Evolutionary conservation across 2,329 filamentous ascomycete species (phyloP).

Genomic region (Fusarium sp.): DNA sequence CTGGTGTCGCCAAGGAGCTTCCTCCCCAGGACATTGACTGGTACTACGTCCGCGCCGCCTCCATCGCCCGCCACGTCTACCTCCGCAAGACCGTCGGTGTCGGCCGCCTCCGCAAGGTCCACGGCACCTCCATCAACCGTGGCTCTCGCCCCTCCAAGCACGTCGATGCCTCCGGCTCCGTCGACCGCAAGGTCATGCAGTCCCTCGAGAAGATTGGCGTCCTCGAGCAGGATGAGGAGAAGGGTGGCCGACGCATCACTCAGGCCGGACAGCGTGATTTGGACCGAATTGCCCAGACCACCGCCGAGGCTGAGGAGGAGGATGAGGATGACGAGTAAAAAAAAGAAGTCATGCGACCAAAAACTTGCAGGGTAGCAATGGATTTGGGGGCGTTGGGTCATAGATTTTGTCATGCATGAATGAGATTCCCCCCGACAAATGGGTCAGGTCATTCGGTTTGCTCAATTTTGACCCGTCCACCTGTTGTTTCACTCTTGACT

Average conservation of each 20-base stretch:
- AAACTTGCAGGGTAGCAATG: constrained; percentile 38
- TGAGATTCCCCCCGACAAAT: constrained; percentile 50
- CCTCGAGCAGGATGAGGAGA: constrained; percentile 96
- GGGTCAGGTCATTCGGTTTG: constrained; percentile 52
- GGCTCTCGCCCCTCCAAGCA: constrained; percentile 90
- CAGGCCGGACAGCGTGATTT: constrained; percentile 98
- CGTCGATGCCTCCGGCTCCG: constrained; percentile 91
- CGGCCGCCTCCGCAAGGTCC: constrained; percentile 93
- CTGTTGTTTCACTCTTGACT: constrained; percentile 31
- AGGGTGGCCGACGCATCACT: constrained; percentile 98
- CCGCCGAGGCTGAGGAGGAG: constrained; percentile 74
- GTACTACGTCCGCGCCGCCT: constrained; percentile 90
- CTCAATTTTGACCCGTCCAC: constrained; percentile 47
- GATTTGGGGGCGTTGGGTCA: constrained; percentile 55
- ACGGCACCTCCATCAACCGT: constrained; percentile 97
- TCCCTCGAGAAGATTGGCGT: constrained; percentile 99
- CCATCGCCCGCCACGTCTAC: constrained; percentile 98
- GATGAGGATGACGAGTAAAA: constrained; percentile 72
- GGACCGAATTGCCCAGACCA: constrained; percentile 91
- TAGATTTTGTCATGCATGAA: constrained; percentile 53
- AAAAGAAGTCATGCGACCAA: constrained; percentile 38
- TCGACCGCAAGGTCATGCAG: constrained; percentile 98
- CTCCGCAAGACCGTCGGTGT: constrained; percentile 99
- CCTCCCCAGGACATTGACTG: constrained; percentile 98
- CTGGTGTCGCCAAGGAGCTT: constrained; percentile 93